Evolutionary conservation across 306 rosid species (phyloP).

Genomic region (Castanea sativa): DNA sequence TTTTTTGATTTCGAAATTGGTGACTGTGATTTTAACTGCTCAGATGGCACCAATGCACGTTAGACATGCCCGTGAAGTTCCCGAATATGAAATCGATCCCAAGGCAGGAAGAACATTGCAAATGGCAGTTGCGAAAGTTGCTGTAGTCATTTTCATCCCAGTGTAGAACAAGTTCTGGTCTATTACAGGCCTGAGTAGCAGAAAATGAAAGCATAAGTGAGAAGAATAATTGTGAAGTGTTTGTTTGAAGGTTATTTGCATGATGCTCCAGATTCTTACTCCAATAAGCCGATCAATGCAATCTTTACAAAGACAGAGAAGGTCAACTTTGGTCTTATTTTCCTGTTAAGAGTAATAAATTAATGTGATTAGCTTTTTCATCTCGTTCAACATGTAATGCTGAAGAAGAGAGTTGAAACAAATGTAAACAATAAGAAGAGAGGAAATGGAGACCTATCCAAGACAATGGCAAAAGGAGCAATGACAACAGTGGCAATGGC

Average conservation of each 20-base stretch:
- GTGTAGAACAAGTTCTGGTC: slow-evolving; percentile 58
- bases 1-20: background rate
- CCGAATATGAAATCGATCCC: slow-evolving; percentile 87
- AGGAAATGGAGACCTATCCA: slow-evolving; percentile 36
- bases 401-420: background rate
- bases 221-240: background rate
- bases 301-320: slow-evolving; percentile 31
- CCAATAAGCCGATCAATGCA: slow-evolving; percentile 33
- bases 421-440: background rate
- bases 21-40: slow-evolving; percentile 19
- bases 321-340: slow-evolving; percentile 52
- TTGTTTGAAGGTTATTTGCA: background rate
- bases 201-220: background rate
- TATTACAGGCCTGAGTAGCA: slow-evolving; percentile 45
- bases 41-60: slow-evolving; percentile 93
- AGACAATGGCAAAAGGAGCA: slow-evolving; percentile 48
- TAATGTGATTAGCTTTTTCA: background rate
- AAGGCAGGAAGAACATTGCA: slow-evolving; percentile 45
- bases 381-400: background rate
- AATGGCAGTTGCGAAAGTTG: slow-evolving; percentile 18
- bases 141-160: slow-evolving; percentile 37
- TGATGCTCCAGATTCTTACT: slow-evolving; percentile 24
- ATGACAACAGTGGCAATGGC: slow-evolving; percentile 37
- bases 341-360: slow-evolving; percentile 28
- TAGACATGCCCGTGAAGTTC: slow-evolving; percentile 73